These are phyloP conservation scores for Fusarium humuli DNA, from an alignment of 2,329 filamentous ascomycete genomes.

Conservation along the genomic window DNA sequence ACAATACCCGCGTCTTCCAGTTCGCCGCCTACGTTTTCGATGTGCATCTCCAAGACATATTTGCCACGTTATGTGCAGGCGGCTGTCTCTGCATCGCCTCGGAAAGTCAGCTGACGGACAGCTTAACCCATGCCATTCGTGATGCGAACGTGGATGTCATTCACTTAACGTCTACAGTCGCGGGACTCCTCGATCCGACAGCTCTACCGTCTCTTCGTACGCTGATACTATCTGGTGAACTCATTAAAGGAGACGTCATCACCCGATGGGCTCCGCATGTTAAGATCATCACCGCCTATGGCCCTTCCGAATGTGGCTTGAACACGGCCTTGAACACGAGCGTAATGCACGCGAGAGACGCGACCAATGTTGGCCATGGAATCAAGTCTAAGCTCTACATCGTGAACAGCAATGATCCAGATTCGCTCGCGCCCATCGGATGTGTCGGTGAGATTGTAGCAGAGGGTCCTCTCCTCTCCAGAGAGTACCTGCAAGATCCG, in stretches of 20 bases:
- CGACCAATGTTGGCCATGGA: constrained; percentile 6
- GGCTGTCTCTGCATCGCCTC: constrained; percentile 11
- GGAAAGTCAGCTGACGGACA: constrained; percentile 8
- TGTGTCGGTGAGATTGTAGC: constrained; percentile 12
- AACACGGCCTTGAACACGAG: constrained; percentile 4
- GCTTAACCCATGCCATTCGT: constrained; percentile 9
- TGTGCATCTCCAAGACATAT: constrained; percentile 11
- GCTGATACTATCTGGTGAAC: constrained; percentile 11
- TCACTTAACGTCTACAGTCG: constrained; percentile 10
- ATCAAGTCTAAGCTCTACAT: constrained; percentile 12
- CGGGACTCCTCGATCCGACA: constrained; percentile 2
- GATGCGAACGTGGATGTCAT: constrained; percentile 7
- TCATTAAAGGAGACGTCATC: constrained; percentile 6
- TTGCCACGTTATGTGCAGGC: constrained; percentile 7
- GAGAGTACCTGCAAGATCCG: constrained; percentile 11
- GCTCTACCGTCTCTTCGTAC: constrained; percentile 8
- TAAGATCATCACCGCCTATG: constrained; percentile 6
- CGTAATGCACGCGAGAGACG: constrained; percentile 7
- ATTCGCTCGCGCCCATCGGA: constrained; percentile 11
- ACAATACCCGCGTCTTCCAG: constrained; percentile 3
- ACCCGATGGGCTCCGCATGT: constrained; percentile 7
- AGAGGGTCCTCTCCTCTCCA: constrained; percentile 6
- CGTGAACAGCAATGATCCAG: constrained; percentile 9
- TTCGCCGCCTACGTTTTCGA: constrained; percentile 7
- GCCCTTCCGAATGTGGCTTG: constrained; percentile 8